Conservation (phyloP, 169 alveolate species). For the Toxoplasma gondii region DNA sequence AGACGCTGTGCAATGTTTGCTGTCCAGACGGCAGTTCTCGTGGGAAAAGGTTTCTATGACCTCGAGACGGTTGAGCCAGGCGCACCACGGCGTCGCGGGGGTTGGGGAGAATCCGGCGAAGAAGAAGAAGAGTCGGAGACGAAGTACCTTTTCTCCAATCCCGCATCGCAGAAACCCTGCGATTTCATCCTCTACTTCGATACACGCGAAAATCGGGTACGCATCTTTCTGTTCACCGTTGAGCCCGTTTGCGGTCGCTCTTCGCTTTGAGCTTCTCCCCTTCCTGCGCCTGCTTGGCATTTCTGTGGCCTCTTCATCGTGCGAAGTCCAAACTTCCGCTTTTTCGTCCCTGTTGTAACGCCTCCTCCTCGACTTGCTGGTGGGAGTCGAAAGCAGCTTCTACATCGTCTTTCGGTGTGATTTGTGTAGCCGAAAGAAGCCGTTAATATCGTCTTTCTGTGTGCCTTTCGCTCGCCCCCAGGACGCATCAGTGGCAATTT, state of each 20-base stretch:
- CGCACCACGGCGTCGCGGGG: neutral
- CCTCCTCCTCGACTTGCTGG: neutral
- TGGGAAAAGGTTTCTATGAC: conserved; percentile 21
- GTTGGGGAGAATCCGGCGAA: neutral
- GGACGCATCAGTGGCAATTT: conserved; percentile 40
- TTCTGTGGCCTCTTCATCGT: neutral
- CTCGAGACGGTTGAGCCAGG: neutral
- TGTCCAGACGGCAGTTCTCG: neutral
- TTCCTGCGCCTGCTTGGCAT: too few species aligned
- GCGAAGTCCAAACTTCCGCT: neutral
- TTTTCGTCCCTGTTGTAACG: neutral
- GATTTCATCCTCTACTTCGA: conserved; percentile 12
- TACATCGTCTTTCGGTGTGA: neutral
- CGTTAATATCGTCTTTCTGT: neutral
- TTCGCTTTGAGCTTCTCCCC: neutral
- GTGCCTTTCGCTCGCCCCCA: neutral
- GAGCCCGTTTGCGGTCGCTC: neutral
- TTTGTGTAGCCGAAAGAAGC: neutral
- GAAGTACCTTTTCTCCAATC: neutral
- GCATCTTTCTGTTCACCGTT: neutral
- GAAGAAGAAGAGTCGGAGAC: neutral
- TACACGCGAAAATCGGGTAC: conserved; percentile 22
- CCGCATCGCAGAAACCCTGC: conserved; percentile 11
- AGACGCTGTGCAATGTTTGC: too few species aligned
- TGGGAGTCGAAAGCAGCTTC: neutral